Evolutionary conservation across 192 early-diverging fungal genomes (phyloP), one percentile per base, ranked within the genome.

Genomic region (Dimargaris cristalligena): DNA sequence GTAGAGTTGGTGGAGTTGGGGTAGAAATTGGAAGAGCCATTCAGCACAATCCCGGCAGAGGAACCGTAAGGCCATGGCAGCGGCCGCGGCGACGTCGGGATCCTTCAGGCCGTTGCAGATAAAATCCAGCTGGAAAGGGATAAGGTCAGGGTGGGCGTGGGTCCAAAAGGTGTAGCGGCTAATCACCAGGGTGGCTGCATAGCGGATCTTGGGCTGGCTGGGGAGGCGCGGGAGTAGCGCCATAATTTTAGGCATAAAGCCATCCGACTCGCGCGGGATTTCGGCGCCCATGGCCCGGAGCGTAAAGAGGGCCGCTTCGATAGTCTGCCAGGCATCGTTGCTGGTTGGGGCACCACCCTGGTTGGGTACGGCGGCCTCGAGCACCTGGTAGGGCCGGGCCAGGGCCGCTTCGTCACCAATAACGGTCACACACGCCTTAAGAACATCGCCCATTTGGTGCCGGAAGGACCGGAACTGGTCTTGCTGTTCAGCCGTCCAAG

Each of bases 391-490:
- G 1, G 86, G 84, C 28, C 81, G 80, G 0, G 69, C 62, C 25
- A 99, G 71, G 18, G 91, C 86, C 30, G 76, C 76, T 2, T 85
- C 73, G 13, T 78, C 77, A 4, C 93, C 92, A 0, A 94, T 65
- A 16, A 97, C 83, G 14, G 76, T 66, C 45, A 91, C 90, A 61
- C 93, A 94, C 63, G 89, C 87, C 72, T 99, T 99, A 35, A 99
- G 76, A 45, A 94, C 89, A 62, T 97, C 93, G 46, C 94, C 97
- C 75, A 97, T 91, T 30, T 81, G 76, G 71, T 99, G 94, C 26
- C 97, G 80, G 69, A 97, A 95, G 30, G 95, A 91, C 38, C 93
- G 74, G 65, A 99, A 99, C 30, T 95, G 89, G 61, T 99, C 97
- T n/a, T 89, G 80, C 62, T 93, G 87, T 65, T 88, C 76, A 11